phyloP scores from a whole-genome alignment of 768 basidiomycete species.

The Tylopilus plumbeoviolaceoides region DNA sequence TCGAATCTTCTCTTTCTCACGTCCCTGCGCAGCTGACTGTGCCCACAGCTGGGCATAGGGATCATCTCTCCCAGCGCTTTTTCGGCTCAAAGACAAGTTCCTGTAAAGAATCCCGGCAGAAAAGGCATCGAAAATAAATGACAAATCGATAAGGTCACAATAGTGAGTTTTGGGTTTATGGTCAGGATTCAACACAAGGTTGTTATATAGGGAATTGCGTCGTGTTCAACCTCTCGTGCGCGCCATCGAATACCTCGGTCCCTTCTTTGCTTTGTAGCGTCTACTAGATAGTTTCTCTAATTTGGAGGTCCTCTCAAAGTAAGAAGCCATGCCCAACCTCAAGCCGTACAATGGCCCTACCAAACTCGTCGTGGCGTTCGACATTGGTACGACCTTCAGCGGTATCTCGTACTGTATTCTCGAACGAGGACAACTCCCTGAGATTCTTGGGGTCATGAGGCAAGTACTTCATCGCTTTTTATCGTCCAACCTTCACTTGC shows the following conservation, averaged over 20 bases:
- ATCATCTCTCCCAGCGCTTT: no score
- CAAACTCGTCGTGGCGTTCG: neutral
- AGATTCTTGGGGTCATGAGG: slow-evolving; percentile 2
- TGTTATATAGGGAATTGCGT: neutral
- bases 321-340: neutral
- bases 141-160: no score
- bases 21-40: neutral
- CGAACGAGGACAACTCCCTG: slow-evolving; percentile 9
- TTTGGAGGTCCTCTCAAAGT: neutral
- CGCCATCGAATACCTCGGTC: neutral
- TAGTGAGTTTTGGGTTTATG: neutral
- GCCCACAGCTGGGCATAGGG: neutral
- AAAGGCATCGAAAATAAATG: no score
- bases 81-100: no score
- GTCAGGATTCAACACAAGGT: neutral
- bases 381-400: neutral
- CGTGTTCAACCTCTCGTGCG: neutral
- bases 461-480: neutral
- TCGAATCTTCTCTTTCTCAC: neutral
- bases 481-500: slow-evolving; percentile 1
- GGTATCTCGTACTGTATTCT: neutral
- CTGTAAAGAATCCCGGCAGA: no score
- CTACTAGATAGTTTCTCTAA: neutral
- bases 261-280: neutral
- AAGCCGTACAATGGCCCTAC: neutral